Conservation (phyloP, 352 stramenopile species). For the Phytopythium boreale region DNA sequence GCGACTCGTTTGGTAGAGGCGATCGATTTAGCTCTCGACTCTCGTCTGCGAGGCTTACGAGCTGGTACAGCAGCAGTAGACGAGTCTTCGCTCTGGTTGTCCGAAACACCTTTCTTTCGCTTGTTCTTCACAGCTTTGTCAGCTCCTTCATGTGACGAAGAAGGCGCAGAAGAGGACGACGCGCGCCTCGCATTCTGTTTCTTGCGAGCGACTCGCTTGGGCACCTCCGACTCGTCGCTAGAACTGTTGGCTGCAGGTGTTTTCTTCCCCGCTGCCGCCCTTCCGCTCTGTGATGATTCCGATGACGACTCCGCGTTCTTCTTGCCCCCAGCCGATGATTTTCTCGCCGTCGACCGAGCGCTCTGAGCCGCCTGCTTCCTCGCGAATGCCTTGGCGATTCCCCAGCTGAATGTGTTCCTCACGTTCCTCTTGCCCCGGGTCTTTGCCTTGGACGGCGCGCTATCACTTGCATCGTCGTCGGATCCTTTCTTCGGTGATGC, state of each 20-base stretch:
- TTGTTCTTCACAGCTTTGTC: neutral
- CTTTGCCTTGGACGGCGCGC: constrained; percentile 6
- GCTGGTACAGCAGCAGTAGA: neutral
- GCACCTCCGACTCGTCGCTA: constrained; percentile 12
- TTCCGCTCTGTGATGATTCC: constrained; percentile 10
- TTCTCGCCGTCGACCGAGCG: constrained; percentile 9
- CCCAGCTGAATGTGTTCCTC: constrained; percentile 71
- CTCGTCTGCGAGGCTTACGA: neutral
- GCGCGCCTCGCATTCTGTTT: neutral
- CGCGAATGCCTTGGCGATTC: constrained; percentile 65
- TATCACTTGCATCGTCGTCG: constrained; percentile 7
- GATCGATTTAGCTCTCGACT: neutral
- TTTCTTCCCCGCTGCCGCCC: neutral
- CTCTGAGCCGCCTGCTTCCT: constrained; percentile 33
- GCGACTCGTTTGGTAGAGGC: neutral
- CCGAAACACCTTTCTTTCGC: neutral
- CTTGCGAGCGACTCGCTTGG: neutral
- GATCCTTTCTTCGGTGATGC: constrained; percentile 6
- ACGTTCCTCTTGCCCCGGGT: constrained; percentile 38
- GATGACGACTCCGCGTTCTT: constrained; percentile 1
- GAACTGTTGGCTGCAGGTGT: constrained; percentile 14
- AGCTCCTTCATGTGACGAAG: neutral
- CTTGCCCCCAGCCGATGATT: constrained; percentile 13
- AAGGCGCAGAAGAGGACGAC: neutral
- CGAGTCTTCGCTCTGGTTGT: constrained; percentile 1